Percentiles rank a stretch among this genome's conserved stretches.
These are phyloP conservation scores for Halophytophthora polymorphica DNA, from an alignment of 352 stramenopile genomes.

Conservation along the genomic window DNA sequence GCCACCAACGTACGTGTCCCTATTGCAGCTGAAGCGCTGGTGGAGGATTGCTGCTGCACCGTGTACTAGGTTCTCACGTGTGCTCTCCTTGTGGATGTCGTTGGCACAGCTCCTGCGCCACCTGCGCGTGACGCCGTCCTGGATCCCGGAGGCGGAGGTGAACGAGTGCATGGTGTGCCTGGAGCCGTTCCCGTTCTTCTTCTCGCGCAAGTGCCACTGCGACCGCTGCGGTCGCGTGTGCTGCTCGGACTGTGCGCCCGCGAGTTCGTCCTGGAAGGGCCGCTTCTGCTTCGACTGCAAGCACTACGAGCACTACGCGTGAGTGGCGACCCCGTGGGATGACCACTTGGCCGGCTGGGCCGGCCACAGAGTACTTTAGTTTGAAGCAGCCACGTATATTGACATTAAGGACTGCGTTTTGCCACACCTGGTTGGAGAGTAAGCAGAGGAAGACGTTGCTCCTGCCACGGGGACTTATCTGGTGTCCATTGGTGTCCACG, in stretches of 20 bases:
- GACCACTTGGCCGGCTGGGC: too few relatives aligned
- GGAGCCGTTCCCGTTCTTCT: slow-evolving; percentile 67
- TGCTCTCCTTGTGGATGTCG: slow-evolving; percentile 10
- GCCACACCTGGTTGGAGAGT: too few relatives aligned
- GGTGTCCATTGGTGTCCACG: too few relatives aligned
- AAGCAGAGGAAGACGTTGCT: too few relatives aligned
- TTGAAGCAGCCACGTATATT: too few relatives aligned
- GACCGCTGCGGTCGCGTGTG: slow-evolving; percentile 72
- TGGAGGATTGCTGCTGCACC: background rate
- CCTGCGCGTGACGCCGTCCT: slow-evolving; percentile 51
- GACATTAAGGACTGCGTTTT: background rate
- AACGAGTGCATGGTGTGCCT: slow-evolving; percentile 70
- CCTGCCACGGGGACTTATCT: too few relatives aligned
- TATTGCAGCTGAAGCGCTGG: background rate
- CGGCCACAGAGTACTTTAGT: too few relatives aligned
- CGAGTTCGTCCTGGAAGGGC: slow-evolving; percentile 67
- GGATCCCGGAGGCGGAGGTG: slow-evolving; percentile 59
- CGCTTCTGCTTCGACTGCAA: slow-evolving; percentile 80
- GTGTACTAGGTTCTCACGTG: background rate
- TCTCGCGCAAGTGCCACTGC: slow-evolving; percentile 72
- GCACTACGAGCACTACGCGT: slow-evolving; percentile 57
- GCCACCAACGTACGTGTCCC: slow-evolving; percentile 48
- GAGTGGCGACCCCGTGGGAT: slow-evolving; percentile 8
- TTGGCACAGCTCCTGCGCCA: slow-evolving; percentile 45
- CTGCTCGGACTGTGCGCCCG: slow-evolving; percentile 69